Conservation (phyloP, 805 yeast genomes). For the Metschnikowia colocasiae region DNA sequence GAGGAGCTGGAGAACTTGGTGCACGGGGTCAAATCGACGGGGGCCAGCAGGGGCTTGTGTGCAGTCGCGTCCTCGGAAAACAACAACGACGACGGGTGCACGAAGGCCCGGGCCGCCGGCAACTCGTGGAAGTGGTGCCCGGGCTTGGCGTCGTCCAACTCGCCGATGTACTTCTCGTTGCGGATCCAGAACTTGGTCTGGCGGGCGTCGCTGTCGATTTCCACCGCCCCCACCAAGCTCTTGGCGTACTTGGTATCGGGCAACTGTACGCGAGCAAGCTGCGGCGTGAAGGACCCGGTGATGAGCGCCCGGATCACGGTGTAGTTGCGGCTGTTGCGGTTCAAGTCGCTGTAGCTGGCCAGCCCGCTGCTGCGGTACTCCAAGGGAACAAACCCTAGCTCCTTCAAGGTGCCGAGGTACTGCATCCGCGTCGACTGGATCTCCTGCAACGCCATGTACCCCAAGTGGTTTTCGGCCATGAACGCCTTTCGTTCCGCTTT, state of each 20-base stretch:
- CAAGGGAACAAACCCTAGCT: conserved; percentile 70
- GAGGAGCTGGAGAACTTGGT: conserved; percentile 18
- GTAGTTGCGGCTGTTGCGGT: conserved; percentile 49
- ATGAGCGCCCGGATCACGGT: conserved; percentile 61
- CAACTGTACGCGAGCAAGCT: conserved; percentile 70
- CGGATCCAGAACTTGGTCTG: conserved; percentile 70
- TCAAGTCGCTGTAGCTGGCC: conserved; percentile 27
- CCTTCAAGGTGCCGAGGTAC: conserved; percentile 65
- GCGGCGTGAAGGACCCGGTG: conserved; percentile 81
- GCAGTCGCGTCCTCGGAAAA: conserved; percentile 43
- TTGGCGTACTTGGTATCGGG: conserved; percentile 77
- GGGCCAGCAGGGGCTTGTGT: conserved; percentile 9
- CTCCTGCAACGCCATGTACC: conserved; percentile 64
- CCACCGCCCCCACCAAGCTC: conserved; percentile 74
- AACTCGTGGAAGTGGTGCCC: conserved; percentile 19
- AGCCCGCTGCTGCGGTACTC: conserved; percentile 27
- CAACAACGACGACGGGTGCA: conserved; percentile 82
- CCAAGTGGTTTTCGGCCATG: conserved; percentile 55
- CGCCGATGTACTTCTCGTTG: conserved; percentile 46
- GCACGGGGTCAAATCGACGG: conserved; percentile 43
- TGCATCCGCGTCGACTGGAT: conserved; percentile 69
- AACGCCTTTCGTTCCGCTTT: conserved; percentile 34
- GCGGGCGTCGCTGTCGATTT: conserved; percentile 78
- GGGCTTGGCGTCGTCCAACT: background rate
- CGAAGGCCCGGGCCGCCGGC: conserved; percentile 69